Evolutionary conservation across 106 monocot species (phyloP).

Genomic region (Amphibolis antarctica): DNA sequence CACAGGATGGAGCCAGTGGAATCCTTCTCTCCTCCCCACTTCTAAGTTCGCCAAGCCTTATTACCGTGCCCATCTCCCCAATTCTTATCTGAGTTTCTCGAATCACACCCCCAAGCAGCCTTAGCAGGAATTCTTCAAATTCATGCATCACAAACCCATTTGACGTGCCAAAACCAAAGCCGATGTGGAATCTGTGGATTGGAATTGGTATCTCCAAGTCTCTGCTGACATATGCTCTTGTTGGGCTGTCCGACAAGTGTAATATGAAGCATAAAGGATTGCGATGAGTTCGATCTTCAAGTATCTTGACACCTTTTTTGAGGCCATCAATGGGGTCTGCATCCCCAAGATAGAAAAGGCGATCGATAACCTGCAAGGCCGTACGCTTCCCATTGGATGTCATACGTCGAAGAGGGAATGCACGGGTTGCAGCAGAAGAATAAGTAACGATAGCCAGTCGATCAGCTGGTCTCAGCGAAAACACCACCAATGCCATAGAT

Average conservation of each 20-base stretch:
- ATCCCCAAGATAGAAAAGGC: slow-evolving; percentile 45
- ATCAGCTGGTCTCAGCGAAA: slow-evolving; percentile 54
- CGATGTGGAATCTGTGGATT: slow-evolving; percentile 55
- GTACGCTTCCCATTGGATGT: slow-evolving; percentile 50
- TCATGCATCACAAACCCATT: slow-evolving; percentile 83
- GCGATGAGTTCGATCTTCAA: slow-evolving; percentile 32
- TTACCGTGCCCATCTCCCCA: slow-evolving; percentile 29
- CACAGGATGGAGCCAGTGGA: slow-evolving; percentile 28
- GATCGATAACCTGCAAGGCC: slow-evolving; percentile 68
- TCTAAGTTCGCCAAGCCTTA: slow-evolving; percentile 56
- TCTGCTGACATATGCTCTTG: slow-evolving; percentile 6
- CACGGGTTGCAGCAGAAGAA: slow-evolving; percentile 49
- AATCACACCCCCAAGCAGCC: slow-evolving; percentile 57
- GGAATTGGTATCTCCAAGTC: slow-evolving; percentile 18
- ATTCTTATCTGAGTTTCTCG: slow-evolving; percentile 52
- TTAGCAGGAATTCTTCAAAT: slow-evolving; percentile 67
- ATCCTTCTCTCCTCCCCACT: slow-evolving; percentile 72
- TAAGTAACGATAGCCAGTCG: slow-evolving; percentile 68
- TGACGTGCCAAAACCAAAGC: slow-evolving; percentile 49
- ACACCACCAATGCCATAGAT: slow-evolving; percentile 69
- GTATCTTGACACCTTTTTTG: slow-evolving; percentile 52
- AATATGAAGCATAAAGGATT: slow-evolving; percentile 41
- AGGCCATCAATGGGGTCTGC: slow-evolving; percentile 49
- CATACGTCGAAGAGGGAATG: slow-evolving; percentile 76
- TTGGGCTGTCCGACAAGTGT: slow-evolving; percentile 50